Evolutionary conservation across 768 basidiomycete species (phyloP).

Genomic region (Guyanaporus albipodus): DNA sequence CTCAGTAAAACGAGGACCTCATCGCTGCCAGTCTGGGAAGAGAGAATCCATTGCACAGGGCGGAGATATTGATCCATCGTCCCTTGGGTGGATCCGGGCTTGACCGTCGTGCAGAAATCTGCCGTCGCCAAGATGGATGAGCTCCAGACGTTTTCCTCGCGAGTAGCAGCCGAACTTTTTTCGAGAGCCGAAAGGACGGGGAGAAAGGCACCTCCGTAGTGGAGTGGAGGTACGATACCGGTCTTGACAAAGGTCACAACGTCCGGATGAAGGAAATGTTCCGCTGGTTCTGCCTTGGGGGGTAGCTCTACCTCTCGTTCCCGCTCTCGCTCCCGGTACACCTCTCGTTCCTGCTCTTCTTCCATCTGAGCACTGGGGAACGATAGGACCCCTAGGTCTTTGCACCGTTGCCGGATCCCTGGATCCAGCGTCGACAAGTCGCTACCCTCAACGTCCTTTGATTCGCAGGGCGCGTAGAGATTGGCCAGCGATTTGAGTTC

Average conservation of each 20-base stretch:
- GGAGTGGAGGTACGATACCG: neutral
- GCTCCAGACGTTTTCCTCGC: neutral
- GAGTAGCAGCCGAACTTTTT: neutral
- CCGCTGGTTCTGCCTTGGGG: neutral
- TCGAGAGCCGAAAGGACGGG: neutral
- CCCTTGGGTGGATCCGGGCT: neutral
- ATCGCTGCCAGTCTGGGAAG: neutral
- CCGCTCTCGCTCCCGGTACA: neutral
- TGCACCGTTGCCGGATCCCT: neutral
- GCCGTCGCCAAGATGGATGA: neutral
- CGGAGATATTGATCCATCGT: neutral
- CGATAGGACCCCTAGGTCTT: neutral
- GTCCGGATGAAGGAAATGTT: neutral
- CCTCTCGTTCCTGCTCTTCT: neutral
- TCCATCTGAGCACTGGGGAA: neutral
- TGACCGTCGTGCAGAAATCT: neutral
- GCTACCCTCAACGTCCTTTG: neutral
- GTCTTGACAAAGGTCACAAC: neutral
- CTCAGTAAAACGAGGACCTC: neutral
- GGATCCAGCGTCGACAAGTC: neutral
- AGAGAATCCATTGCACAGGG: neutral
- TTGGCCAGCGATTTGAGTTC: neutral
- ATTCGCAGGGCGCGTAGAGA: neutral
- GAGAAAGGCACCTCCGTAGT: neutral
- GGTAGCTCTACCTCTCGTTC: neutral